phyloP scores from a whole-genome alignment of 176 grass and related monocot species.

The Carex kokanica region DNA sequence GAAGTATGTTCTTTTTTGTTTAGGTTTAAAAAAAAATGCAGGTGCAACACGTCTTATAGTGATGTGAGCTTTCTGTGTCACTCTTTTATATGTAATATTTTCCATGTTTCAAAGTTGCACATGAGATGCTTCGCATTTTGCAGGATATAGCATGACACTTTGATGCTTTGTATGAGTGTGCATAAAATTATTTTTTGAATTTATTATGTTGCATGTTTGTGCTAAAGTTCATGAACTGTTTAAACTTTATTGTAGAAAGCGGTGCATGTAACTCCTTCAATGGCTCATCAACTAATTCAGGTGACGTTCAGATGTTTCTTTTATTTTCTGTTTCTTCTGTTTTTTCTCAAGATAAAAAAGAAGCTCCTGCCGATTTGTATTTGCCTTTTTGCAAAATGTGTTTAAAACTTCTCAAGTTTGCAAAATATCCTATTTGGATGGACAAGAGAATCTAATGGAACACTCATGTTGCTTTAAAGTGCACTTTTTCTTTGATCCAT shows the following conservation, averaged over 20 bases:
- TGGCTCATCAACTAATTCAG: slow-evolving; percentile 85
- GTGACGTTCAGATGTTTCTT: slow-evolving; percentile 24
- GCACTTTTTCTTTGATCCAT: background rate
- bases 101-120: background rate
- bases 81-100: background rate
- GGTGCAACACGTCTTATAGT: background rate
- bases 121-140: background rate
- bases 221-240: slow-evolving; percentile 1
- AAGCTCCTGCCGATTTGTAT: background rate
- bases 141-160: background rate
- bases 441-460: background rate
- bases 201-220: background rate
- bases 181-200: slow-evolving; percentile 1
- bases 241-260: slow-evolving; percentile 67
- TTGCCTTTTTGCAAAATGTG: background rate
- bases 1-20: background rate
- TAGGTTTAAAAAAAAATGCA: background rate
- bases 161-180: background rate
- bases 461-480: background rate
- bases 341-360: background rate
- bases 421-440: background rate
- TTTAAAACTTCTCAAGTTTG: background rate
- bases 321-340: background rate
- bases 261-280: slow-evolving; percentile 60
- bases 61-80: background rate